Percentiles rank a stretch among this genome's conserved stretches.
Conservation (phyloP, 176 grass and related monocot species). For the Aechmea fasciata region DNA sequence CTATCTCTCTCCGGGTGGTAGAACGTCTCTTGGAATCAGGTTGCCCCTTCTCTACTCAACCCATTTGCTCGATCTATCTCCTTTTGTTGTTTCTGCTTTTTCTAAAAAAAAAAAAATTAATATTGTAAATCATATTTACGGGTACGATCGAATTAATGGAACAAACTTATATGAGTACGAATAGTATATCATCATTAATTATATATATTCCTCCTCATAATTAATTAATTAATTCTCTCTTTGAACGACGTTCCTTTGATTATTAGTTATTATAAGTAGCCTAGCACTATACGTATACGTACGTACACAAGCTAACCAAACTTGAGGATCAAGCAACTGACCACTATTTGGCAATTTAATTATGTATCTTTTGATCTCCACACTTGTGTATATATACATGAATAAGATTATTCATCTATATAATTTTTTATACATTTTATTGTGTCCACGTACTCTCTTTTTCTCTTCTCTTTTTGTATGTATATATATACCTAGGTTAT, state of each 20-base stretch:
- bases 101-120: too few species aligned
- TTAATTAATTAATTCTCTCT: background rate
- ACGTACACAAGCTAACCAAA: slow-evolving; percentile 31
- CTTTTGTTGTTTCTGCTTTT: background rate
- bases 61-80: slow-evolving; percentile 5
- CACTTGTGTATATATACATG: slow-evolving; percentile 27
- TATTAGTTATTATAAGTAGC: background rate
- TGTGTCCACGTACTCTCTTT: too few species aligned
- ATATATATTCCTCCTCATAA: too few species aligned
- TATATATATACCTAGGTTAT: background rate
- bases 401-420: too few species aligned
- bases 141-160: too few species aligned
- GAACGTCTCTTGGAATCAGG: slow-evolving; percentile 68
- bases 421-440: too few species aligned
- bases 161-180: too few species aligned
- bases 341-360: slow-evolving; percentile 34
- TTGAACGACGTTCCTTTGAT: background rate
- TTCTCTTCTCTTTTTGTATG: slow-evolving; percentile 8
- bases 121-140: too few species aligned
- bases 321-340: slow-evolving; percentile 63
- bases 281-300: slow-evolving; percentile 39
- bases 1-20: slow-evolving; percentile 49
- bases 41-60: slow-evolving; percentile 93
- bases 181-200: too few species aligned
- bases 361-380: background rate